Conservation (phyloP, 345 rosid genomes). For the Syzygium aqueum region DNA sequence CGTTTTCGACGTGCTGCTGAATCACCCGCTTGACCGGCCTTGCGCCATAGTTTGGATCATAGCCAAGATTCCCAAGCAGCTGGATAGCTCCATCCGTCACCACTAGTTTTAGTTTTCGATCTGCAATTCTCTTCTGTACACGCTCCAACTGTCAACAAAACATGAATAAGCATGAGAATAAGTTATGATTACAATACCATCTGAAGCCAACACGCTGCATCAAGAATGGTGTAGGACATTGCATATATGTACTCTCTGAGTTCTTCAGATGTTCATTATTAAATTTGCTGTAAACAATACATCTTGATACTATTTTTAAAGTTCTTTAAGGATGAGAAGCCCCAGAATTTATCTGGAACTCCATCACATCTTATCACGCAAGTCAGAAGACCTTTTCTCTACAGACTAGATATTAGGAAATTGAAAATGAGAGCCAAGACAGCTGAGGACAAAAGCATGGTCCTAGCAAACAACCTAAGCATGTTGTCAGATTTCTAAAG, state of each 20-base stretch:
- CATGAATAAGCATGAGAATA: background rate
- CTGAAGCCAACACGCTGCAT: background rate
- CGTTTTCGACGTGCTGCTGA: conserved; percentile 90
- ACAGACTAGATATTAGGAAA: background rate
- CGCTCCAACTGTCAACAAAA: conserved; percentile 63
- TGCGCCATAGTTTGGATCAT: conserved; percentile 94
- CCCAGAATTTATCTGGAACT: background rate
- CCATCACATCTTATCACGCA: background rate
- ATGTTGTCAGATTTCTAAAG: background rate
- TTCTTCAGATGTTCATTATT: background rate
- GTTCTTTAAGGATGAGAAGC: background rate
- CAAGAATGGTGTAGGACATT: background rate
- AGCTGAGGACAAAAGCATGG: background rate
- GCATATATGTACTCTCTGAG: background rate
- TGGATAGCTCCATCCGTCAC: conserved; percentile 68
- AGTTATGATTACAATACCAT: background rate
- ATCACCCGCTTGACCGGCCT: conserved; percentile 96
- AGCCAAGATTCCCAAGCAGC: conserved; percentile 81
- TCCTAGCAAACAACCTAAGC: background rate
- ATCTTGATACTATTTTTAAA: background rate
- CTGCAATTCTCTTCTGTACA: conserved; percentile 80
- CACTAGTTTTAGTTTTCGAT: conserved; percentile 70
- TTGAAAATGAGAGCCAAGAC: background rate
- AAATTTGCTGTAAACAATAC: background rate
- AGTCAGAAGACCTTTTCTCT: background rate